Conservation (phyloP, 352 stramenopile species). For the Pythium vanterpoolii region DNA sequence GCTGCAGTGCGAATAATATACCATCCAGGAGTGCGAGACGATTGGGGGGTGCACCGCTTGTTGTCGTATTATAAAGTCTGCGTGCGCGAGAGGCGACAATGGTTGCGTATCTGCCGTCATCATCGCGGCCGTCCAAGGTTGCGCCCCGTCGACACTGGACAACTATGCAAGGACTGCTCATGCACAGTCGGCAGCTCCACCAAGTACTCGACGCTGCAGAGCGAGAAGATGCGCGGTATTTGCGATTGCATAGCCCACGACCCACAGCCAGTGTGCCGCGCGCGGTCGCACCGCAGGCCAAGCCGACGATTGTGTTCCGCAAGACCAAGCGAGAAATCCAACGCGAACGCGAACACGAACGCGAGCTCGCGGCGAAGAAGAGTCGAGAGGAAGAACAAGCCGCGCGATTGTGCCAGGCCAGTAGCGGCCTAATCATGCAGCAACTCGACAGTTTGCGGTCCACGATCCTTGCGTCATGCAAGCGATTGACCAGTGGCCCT, state of each 20-base stretch:
- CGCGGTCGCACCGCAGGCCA: neutral
- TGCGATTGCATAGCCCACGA: conserved; percentile 7
- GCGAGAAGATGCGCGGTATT: neutral
- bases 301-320: conserved; percentile 23
- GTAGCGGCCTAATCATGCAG: too few relatives aligned
- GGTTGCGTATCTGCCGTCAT: conserved; percentile 8
- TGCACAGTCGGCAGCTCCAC: conserved; percentile 23
- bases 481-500: too few relatives aligned
- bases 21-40: neutral
- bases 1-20: neutral
- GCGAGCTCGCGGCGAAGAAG: neutral
- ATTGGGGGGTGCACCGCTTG: neutral
- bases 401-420: neutral
- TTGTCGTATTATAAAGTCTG: neutral
- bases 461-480: too few relatives aligned
- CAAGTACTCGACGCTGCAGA: conserved; percentile 12
- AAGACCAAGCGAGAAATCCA: conserved; percentile 30
- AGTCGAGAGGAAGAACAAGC: neutral
- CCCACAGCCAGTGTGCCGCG: neutral
- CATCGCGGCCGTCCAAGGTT: conserved; percentile 14
- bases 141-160: conserved; percentile 18
- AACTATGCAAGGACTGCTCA: conserved; percentile 19
- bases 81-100: neutral
- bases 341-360: conserved; percentile 20
- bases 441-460: too few relatives aligned